Evolutionary conservation across 495 filamentous ascomycete species (phyloP), one percentile per base, ranked within the genome.

Genomic region (Aspergillus steynii): DNA sequence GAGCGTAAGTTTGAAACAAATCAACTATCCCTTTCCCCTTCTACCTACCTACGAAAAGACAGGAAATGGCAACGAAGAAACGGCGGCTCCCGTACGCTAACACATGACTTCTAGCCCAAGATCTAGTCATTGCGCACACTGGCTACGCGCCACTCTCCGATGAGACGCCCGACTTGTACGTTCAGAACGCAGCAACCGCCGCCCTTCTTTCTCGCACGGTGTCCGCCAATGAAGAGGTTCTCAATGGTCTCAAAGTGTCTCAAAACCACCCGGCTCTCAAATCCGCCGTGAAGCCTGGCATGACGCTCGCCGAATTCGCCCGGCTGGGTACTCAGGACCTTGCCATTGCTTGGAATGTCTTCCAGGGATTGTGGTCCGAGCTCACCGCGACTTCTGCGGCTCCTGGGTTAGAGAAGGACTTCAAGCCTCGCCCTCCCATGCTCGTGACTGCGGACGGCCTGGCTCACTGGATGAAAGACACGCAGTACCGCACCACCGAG

Each of bases 311-410:
- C 58, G 80, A 84, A 51, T 86, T 97, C 58, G 82, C 83, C 71
- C 83, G 83, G 62, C 75, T 88, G 25, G 94, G 92, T 61, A 81
- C 84, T 60, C 82, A 83, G 62, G 93, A 97, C 61, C 81, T 89
- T 26, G 86, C 91, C 51, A 72, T 86, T 70, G 85, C 93, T 47
- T 93, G 89, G 87, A 79, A 88, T 27, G 83, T 95, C 50, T 97
- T 96, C 81, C 83, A 87, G 65, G 87, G 90, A 10, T 77, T 99
- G 25, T 90, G 91, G 84, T 70, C 79, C 12, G 95, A 99, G 73
- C 82, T 99, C 34, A 88, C 81, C 1, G 74, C 78, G 2, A 88
- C 82, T 1, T 70, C 76, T 2, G 78, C 86, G 2, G 80, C 82
- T 7, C 62, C 76, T 26, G 70, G 65, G 28, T 29, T 67, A 37